These are phyloP conservation scores for Amniculicola lignicola DNA, from an alignment of 495 filamentous ascomycete genomes.

Conservation along the genomic window DNA sequence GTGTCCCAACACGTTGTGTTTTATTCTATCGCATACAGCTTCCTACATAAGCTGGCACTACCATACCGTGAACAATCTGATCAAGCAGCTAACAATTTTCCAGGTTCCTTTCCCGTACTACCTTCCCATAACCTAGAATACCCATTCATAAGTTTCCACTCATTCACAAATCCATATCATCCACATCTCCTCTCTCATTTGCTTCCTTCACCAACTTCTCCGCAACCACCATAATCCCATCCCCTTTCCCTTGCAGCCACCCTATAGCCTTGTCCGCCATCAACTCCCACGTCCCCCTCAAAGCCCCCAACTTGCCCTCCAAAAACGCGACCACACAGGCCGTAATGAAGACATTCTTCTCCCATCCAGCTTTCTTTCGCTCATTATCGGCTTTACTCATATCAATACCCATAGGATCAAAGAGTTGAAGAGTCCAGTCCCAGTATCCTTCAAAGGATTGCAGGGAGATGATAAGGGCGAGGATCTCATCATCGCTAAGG, in stretches of 20 bases:
- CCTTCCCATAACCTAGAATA: too few species aligned
- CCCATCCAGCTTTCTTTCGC: background rate
- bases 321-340: conserved; percentile 51
- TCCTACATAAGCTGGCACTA: too few species aligned
- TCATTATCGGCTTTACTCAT: conserved; percentile 11
- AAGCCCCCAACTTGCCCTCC: conserved; percentile 40
- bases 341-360: conserved; percentile 44
- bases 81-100: too few species aligned
- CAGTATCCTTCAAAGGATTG: conserved; percentile 55
- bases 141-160: too few species aligned
- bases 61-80: too few species aligned
- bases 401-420: conserved; percentile 30
- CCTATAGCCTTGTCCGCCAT: conserved; percentile 49
- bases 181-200: too few species aligned
- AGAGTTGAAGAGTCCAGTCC: conserved; percentile 34
- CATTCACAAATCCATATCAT: too few species aligned
- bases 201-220: background rate
- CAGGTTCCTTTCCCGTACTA: too few species aligned
- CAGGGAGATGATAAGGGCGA: conserved; percentile 42
- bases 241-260: conserved; percentile 40
- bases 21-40: too few species aligned
- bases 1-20: too few species aligned
- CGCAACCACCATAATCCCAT: background rate
- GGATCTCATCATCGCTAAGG: conserved; percentile 20
- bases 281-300: conserved; percentile 56